phyloP scores from a whole-genome alignment of 2,329 filamentous ascomycete genomes.

The Diplodia scrobiculata region DNA sequence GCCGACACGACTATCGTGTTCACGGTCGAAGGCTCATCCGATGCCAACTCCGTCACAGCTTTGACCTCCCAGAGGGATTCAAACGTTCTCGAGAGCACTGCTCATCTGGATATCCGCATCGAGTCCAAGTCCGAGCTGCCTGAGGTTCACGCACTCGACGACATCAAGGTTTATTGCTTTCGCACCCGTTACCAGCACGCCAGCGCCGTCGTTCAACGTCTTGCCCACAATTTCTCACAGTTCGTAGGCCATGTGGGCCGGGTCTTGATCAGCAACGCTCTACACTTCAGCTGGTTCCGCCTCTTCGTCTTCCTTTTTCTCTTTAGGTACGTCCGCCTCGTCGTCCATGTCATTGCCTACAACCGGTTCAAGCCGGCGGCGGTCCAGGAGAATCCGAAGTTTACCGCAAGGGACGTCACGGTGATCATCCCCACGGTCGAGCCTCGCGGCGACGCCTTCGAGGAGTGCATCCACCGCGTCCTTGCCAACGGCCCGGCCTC shows the following conservation, averaged over 20 bases:
- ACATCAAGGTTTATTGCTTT: not conserved
- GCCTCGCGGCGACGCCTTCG: constrained; percentile 48
- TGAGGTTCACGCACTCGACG: not conserved
- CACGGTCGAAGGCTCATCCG: not conserved
- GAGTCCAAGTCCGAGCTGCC: not conserved
- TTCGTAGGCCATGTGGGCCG: not conserved
- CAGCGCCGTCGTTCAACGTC: not conserved
- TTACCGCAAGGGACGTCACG: constrained; percentile 49
- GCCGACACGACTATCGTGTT: not conserved
- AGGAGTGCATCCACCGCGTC: constrained; percentile 47
- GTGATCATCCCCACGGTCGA: constrained; percentile 58
- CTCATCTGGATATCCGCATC: not conserved
- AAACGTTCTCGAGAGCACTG: not conserved
- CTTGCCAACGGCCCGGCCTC: constrained; percentile 45
- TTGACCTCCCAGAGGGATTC: not conserved
- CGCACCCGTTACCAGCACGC: not conserved
- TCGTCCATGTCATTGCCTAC: constrained; percentile 50
- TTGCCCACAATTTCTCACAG: not conserved
- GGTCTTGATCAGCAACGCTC: not conserved
- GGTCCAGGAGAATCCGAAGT: constrained; percentile 37
- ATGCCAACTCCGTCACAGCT: not conserved
- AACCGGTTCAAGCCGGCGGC: constrained; percentile 46
- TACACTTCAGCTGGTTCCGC: not conserved
- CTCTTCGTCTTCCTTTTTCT: constrained; percentile 45
- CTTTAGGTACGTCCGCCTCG: constrained; percentile 53